phyloP scores from a whole-genome alignment of 1,284 basidiomycete genomes.

The Spongispora temasekensis region DNA sequence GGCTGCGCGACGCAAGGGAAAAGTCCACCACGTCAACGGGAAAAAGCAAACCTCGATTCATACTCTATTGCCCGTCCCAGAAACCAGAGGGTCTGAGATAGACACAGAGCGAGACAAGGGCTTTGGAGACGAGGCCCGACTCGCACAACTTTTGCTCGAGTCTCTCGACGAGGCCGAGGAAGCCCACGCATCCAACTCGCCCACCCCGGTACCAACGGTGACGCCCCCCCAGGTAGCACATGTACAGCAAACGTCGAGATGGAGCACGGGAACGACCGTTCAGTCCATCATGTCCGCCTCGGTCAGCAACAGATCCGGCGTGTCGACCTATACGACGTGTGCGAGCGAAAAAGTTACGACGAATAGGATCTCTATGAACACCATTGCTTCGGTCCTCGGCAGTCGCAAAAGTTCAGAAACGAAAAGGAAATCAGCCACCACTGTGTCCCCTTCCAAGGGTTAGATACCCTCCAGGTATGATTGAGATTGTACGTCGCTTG shows the following conservation, averaged over 20 bases:
- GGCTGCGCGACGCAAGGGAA: constrained; percentile 22
- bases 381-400: constrained; percentile 27
- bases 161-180: constrained; percentile 21
- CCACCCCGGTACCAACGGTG: constrained; percentile 8
- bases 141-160: constrained; percentile 34
- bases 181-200: not conserved
- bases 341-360: constrained; percentile 29
- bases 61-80: constrained; percentile 25
- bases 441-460: constrained; percentile 29
- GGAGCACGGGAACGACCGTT: constrained; percentile 35
- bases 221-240: constrained; percentile 20
- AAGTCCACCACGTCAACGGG: constrained; percentile 14
- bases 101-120: constrained; percentile 21
- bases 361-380: constrained; percentile 34
- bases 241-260: constrained; percentile 26
- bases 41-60: constrained; percentile 31
- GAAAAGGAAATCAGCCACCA: constrained; percentile 30
- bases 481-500: not conserved
- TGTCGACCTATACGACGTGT: constrained; percentile 33
- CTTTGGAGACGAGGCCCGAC: constrained; percentile 31
- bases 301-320: constrained; percentile 30
- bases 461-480: constrained; percentile 14
- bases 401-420: constrained; percentile 32
- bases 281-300: constrained; percentile 30
- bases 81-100: constrained; percentile 18